Percentiles rank a stretch among this genome's conserved stretches.
phyloP scores from a whole-genome alignment of 2,329 filamentous ascomycete species.

The Claviceps sp. region DNA sequence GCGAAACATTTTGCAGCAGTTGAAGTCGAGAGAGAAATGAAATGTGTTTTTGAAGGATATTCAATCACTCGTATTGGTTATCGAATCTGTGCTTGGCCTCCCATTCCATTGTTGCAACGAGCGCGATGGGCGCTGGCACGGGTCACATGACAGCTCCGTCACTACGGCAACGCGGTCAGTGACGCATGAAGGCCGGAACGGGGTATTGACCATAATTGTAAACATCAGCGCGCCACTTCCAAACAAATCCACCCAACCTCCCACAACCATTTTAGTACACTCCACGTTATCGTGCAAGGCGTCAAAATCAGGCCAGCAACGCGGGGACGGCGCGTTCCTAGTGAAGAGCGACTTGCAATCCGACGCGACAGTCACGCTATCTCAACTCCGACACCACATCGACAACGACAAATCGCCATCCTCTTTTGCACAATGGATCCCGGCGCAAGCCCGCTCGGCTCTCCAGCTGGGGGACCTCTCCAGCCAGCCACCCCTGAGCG shows the following conservation, averaged over 20 bases:
- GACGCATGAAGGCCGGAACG: background rate
- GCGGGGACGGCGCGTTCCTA: background rate
- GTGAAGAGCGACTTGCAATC: background rate
- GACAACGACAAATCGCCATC: background rate
- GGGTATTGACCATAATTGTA: slow-evolving; percentile 2
- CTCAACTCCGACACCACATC: slow-evolving; percentile 1
- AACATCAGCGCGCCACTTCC: slow-evolving; percentile 7
- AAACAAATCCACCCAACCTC: background rate
- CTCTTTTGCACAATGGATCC: slow-evolving; percentile 26
- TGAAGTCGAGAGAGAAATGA: too few relatives aligned
- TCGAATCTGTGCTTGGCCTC: background rate
- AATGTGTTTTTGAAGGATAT: too few relatives aligned
- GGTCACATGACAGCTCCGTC: slow-evolving; percentile 12
- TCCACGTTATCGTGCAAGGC: background rate
- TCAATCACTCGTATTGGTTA: too few relatives aligned
- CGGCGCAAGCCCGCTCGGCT: slow-evolving; percentile 36
- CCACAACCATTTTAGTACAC: background rate
- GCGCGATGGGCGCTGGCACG: background rate
- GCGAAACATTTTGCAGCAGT: background rate
- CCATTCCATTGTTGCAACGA: background rate
- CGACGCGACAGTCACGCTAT: background rate
- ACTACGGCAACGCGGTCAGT: slow-evolving; percentile 2
- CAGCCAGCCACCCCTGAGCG: slow-evolving; percentile 51
- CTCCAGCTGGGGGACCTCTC: slow-evolving; percentile 40
- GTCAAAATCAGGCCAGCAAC: background rate